phyloP scores from a whole-genome alignment of 1,284 basidiomycete genomes.

The Sanghuangporus weigelae region DNA sequence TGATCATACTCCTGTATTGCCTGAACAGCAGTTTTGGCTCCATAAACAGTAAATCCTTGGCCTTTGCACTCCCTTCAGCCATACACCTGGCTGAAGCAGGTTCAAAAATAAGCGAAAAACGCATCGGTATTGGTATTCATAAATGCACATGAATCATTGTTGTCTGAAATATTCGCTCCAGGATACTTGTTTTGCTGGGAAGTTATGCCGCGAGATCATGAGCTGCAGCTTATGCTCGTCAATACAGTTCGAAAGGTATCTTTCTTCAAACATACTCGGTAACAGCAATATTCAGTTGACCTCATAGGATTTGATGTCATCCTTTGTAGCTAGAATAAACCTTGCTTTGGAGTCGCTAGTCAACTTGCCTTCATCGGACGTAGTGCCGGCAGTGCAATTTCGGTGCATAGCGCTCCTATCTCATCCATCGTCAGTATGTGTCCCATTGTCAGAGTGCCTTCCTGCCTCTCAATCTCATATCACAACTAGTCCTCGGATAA shows the following conservation, averaged over 20 bases:
- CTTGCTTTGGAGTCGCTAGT: slow-evolving; percentile 69
- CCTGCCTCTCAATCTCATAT: background rate
- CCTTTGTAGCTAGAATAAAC: slow-evolving; percentile 50
- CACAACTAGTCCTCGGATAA: slow-evolving; percentile 46
- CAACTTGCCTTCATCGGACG: slow-evolving; percentile 50
- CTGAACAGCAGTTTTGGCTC: slow-evolving; percentile 43
- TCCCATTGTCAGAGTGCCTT: slow-evolving; percentile 12
- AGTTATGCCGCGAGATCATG: slow-evolving; percentile 60
- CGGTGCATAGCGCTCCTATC: slow-evolving; percentile 58
- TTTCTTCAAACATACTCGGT: background rate
- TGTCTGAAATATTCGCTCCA: slow-evolving; percentile 25
- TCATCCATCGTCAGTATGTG: slow-evolving; percentile 67
- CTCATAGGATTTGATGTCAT: slow-evolving; percentile 54
- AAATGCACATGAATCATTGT: slow-evolving; percentile 7
- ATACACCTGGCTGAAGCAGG: slow-evolving; percentile 68
- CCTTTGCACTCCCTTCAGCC: slow-evolving; percentile 67
- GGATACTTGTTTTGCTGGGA: slow-evolving; percentile 73
- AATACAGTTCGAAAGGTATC: slow-evolving; percentile 73
- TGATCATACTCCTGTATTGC: slow-evolving; percentile 68
- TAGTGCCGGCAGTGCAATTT: slow-evolving; percentile 67
- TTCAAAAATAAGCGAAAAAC: slow-evolving; percentile 52
- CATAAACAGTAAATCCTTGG: slow-evolving; percentile 38
- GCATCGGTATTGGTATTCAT: slow-evolving; percentile 48
- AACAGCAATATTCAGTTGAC: background rate
- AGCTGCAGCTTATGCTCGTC: slow-evolving; percentile 74